Evolutionary conservation across 306 rosid species (phyloP).

Genomic region (Acacia melanoxylon): DNA sequence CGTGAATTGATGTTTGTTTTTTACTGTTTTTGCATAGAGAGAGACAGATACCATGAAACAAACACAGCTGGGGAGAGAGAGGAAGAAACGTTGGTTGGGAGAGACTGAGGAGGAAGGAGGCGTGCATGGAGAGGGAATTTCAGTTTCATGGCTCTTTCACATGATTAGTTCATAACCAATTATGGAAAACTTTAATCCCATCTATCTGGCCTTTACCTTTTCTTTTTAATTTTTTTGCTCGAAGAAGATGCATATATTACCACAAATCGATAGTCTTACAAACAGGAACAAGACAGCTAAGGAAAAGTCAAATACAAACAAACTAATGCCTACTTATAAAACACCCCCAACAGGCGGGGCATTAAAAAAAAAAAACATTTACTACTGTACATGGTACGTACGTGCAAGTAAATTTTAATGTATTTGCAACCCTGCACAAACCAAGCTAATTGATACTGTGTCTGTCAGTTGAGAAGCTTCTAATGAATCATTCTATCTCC

Average conservation of each 20-base stretch:
- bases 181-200: background rate
- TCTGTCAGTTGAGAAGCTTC: too few species aligned
- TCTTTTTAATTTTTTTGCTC: background rate
- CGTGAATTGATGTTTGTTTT: background rate
- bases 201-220: background rate
- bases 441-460: too few species aligned
- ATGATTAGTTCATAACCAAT: background rate
- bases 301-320: too few species aligned
- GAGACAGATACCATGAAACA: background rate
- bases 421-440: too few species aligned
- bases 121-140: background rate
- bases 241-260: too few species aligned
- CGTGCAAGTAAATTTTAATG: too few species aligned
- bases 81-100: background rate
- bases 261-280: too few species aligned
- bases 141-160: background rate
- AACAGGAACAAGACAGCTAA: too few species aligned
- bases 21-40: background rate
- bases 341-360: too few species aligned
- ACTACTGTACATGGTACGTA: too few species aligned
- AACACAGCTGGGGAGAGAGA: background rate
- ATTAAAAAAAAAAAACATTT: too few species aligned
- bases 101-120: background rate
- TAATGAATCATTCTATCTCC: background rate
- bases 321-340: too few species aligned